A percentile compares a stretch with the other conserved stretches of the same genome.
phyloP scores from a whole-genome alignment of 2,329 filamentous ascomycete genomes.

The Neopestalotiopsis clavispora region DNA sequence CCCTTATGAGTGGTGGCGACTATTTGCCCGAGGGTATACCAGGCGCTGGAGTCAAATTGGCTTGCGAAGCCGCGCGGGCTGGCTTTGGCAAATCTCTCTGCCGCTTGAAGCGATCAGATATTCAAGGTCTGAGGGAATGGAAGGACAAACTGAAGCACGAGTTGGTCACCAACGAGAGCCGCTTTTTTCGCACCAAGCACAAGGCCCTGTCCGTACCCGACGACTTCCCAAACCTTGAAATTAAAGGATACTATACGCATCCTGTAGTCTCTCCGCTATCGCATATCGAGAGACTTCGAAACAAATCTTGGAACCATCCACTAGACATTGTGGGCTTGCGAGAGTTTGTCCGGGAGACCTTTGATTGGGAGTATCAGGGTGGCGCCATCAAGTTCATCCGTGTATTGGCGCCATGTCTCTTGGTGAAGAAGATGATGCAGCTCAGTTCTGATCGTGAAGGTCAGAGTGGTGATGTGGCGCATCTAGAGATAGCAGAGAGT shows the following conservation, averaged over 20 bases:
- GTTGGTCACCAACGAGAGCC: slow-evolving; percentile 81
- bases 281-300: slow-evolving; percentile 58
- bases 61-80: slow-evolving; percentile 86
- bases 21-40: slow-evolving; percentile 89
- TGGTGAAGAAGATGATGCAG: slow-evolving; percentile 64
- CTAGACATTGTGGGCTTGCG: slow-evolving; percentile 73
- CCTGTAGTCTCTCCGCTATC: slow-evolving; percentile 75
- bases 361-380: slow-evolving; percentile 81
- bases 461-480: slow-evolving; percentile 34
- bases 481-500: slow-evolving; percentile 50
- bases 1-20: slow-evolving; percentile 93
- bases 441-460: slow-evolving; percentile 38
- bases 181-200: slow-evolving; percentile 79
- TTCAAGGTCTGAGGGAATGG: slow-evolving; percentile 69
- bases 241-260: slow-evolving; percentile 86
- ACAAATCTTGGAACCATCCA: slow-evolving; percentile 64
- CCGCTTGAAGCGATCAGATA: slow-evolving; percentile 63
- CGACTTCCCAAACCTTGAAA: slow-evolving; percentile 77
- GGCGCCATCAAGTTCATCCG: slow-evolving; percentile 87
- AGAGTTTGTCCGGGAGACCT: slow-evolving; percentile 76
- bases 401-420: slow-evolving; percentile 76
- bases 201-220: slow-evolving; percentile 77
- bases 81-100: slow-evolving; percentile 84
- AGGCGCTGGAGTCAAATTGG: slow-evolving; percentile 84
- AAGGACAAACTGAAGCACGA: slow-evolving; percentile 74